Conservation (phyloP, 192 early-diverging fungal species). For the Podila epicladia region DNA sequence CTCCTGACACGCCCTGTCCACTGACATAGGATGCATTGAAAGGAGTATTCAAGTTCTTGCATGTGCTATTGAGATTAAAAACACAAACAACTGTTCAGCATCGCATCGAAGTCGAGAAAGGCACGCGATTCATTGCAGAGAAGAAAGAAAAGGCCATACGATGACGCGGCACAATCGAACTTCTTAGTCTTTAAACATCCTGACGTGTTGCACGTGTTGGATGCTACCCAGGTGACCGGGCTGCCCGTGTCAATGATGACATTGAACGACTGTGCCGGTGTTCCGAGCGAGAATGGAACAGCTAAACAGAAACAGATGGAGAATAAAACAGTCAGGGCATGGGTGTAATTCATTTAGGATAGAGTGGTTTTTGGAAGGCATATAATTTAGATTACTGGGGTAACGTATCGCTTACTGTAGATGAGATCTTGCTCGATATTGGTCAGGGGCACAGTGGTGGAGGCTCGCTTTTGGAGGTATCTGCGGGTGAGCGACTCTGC, state of each 20-base stretch:
- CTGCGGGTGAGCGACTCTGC: slow-evolving; percentile 10
- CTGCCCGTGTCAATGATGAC: slow-evolving; percentile 80
- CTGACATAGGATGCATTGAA: slow-evolving; percentile 26
- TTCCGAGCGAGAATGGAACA: slow-evolving; percentile 64
- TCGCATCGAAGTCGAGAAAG: background rate
- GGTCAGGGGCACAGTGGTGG: slow-evolving; percentile 5
- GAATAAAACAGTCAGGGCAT: background rate
- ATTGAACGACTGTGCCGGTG: slow-evolving; percentile 71
- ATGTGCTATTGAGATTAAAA: slow-evolving; percentile 13
- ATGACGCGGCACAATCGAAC: slow-evolving; percentile 21
- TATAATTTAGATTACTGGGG: background rate
- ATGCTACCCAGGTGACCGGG: slow-evolving; percentile 69
- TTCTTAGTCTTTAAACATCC: slow-evolving; percentile 2
- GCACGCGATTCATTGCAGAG: background rate
- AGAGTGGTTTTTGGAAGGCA: background rate
- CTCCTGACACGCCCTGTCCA: slow-evolving; percentile 9
- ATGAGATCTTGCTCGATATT: slow-evolving; percentile 18
- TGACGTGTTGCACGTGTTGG: slow-evolving; percentile 6
- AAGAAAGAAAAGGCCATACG: slow-evolving; percentile 2
- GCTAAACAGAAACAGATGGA: slow-evolving; percentile 7
- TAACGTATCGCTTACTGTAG: slow-evolving; percentile 19
- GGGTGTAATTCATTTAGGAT: background rate
- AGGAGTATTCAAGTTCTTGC: background rate
- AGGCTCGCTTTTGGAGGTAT: slow-evolving; percentile 31
- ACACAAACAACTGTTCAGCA: background rate